Evolutionary conservation across 345 rosid genomes (phyloP), one percentile per base, ranked within the genome.

Genomic region (Clarkia xantiana): DNA sequence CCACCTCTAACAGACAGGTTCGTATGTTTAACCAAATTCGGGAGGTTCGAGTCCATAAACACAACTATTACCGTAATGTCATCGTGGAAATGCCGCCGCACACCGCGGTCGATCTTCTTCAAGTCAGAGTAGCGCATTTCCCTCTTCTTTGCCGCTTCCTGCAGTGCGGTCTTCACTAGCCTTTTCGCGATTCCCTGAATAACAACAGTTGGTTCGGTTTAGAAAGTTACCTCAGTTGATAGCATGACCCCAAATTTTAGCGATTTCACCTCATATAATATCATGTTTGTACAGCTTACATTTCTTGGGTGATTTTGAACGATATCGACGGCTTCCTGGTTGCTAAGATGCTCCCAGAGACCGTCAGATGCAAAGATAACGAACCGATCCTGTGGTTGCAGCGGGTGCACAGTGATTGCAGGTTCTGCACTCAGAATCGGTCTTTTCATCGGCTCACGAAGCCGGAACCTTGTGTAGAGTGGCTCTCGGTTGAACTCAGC

Each of bases 81-180:
- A 42, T 89, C 97, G 42, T 89, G 97, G 85, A 89, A 89, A 78
- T 82, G 90, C 14, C 97, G 66, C 10, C 97, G 63, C 4, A 89
- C 95, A 0, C 95, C 95, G 3, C 95, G 83, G 68, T 89, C 95
- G 3, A 89, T 89, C 83, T 79, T 82, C 68, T 89, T 89, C 70
- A 89, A 64, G 78, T 89, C 97, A 0, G 97, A 82, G 73, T 86
- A 82, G 45, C 97, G 76, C 95, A 90, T 83, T 64, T 86, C 95
- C 62, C 97, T 63, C 75, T 90, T 90, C 74, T 78, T 86, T 0
- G 97, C 95, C 1, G 94, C 97, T 70, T 76, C 91, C 61, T 78
- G 86, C 4, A 86, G 69, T 23, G 95, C 97, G 12, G 69, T 71
- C 74, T 90, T 83, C 62, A 85, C 88, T 52, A 90, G 73, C 74